Percentiles rank a stretch among this genome's conserved stretches.
phyloP scores from a whole-genome alignment of 2,329 filamentous ascomycete species.

The Penicillium sp. region DNA sequence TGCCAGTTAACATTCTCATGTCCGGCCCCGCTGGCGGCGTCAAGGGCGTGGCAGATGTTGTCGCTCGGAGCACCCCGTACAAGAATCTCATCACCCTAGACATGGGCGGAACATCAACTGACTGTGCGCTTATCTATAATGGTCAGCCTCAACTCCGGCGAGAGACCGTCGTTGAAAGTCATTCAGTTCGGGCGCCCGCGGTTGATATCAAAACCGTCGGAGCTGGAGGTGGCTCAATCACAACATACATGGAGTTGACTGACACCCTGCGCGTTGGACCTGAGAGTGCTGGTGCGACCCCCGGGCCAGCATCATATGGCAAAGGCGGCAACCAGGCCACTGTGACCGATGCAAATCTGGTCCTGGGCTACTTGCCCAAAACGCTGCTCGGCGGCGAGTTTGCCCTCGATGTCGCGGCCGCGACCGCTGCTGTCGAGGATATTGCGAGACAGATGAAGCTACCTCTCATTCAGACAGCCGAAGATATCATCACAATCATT shows the following conservation, averaged over 20 bases:
- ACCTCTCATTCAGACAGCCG: slow-evolving; percentile 44
- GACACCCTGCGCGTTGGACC: slow-evolving; percentile 53
- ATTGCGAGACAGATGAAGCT: slow-evolving; percentile 52
- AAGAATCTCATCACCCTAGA: slow-evolving; percentile 54
- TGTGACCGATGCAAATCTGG: slow-evolving; percentile 53
- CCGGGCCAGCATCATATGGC: slow-evolving; percentile 53
- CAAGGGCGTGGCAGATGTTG: slow-evolving; percentile 49
- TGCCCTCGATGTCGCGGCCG: slow-evolving; percentile 45
- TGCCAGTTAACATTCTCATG: slow-evolving; percentile 54
- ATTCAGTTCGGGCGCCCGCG: slow-evolving; percentile 50
- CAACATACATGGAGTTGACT: slow-evolving; percentile 50
- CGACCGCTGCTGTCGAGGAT: slow-evolving; percentile 43
- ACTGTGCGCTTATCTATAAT: slow-evolving; percentile 49
- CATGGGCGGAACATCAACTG: slow-evolving; percentile 55
- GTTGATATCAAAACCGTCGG: slow-evolving; percentile 54
- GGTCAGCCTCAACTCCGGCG: slow-evolving; percentile 47
- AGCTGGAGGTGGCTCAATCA: slow-evolving; percentile 53
- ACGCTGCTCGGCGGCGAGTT: slow-evolving; percentile 51
- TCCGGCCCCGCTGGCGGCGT: slow-evolving; percentile 55
- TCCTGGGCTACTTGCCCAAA: slow-evolving; percentile 51
- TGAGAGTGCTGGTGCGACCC: slow-evolving; percentile 51
- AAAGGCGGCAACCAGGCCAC: slow-evolving; percentile 50
- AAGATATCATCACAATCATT: slow-evolving; percentile 52
- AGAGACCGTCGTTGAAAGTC: slow-evolving; percentile 47
- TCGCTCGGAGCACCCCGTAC: slow-evolving; percentile 48